phyloP scores from a whole-genome alignment of 129 eudicot species.

The Erigeron canadensis region DNA sequence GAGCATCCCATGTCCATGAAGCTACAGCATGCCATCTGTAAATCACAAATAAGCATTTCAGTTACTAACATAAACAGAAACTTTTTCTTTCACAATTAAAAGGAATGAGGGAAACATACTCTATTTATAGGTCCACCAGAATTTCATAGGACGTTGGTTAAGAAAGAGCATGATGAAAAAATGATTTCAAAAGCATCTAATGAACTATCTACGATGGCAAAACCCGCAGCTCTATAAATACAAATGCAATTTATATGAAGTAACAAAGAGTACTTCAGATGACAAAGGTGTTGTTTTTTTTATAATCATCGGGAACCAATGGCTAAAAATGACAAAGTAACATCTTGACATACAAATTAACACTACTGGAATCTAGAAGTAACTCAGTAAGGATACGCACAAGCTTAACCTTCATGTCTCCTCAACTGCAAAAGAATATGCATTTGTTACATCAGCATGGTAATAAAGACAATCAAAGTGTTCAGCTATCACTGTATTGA shows the following conservation, averaged over 20 bases:
- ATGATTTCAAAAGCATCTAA: conserved; percentile 11
- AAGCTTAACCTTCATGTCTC: conserved; percentile 68
- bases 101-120: conserved; percentile 40
- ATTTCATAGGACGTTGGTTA: conserved; percentile 35
- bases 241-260: not conserved
- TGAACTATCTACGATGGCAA: not conserved
- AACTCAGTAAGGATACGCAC: conserved; percentile 62
- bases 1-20: conserved; percentile 99
- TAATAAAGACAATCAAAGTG: no score
- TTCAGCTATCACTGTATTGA: no score
- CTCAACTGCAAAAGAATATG: conserved; percentile 39
- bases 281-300: not conserved
- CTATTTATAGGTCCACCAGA: conserved; percentile 44
- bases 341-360: not conserved
- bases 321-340: not conserved
- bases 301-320: no score
- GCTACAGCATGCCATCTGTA: conserved; percentile 96
- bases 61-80: not conserved
- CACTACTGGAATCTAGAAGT: conserved; percentile 17
- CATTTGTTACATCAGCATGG: no score
- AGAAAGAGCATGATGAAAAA: conserved; percentile 30
- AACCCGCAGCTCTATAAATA: not conserved
- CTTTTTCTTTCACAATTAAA: not conserved
- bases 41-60: not conserved
- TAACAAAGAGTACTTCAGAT: not conserved